These are phyloP conservation scores for Porphyra umbilicalis DNA, from an alignment of 31 red algal species.

Conservation along the genomic window DNA sequence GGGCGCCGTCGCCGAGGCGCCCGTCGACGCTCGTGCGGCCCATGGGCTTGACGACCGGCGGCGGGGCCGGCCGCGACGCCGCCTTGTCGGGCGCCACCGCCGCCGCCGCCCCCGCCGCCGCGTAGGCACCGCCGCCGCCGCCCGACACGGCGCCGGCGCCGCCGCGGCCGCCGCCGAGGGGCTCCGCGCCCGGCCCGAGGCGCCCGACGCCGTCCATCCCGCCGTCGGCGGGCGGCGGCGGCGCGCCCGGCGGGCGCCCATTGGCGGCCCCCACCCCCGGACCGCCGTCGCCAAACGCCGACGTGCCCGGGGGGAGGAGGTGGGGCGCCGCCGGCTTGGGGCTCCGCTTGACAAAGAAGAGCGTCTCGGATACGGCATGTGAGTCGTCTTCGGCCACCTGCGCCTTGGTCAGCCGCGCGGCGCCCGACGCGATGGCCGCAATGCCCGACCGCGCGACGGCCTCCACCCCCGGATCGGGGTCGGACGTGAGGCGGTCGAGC, in stretches of 20 bases:
- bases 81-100: too few species aligned
- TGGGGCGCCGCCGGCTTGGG: background rate
- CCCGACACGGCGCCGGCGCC: too few species aligned
- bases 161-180: too few species aligned
- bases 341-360: background rate
- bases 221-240: too few species aligned
- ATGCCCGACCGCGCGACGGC: background rate
- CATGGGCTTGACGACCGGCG: too few species aligned
- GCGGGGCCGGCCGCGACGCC: too few species aligned
- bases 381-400: background rate
- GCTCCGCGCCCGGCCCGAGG: too few species aligned
- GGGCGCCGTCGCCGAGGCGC: background rate
- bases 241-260: background rate
- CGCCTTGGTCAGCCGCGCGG: background rate
- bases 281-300: background rate
- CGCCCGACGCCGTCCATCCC: too few species aligned
- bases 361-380: background rate
- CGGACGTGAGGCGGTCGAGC: background rate
- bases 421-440: background rate
- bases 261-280: background rate
- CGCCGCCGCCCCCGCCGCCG: too few species aligned
- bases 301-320: background rate
- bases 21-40: background rate
- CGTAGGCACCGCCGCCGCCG: too few species aligned
- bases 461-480: background rate